Conservation (phyloP, 1,284 basidiomycete species). For the Golubevia sp. region DNA sequence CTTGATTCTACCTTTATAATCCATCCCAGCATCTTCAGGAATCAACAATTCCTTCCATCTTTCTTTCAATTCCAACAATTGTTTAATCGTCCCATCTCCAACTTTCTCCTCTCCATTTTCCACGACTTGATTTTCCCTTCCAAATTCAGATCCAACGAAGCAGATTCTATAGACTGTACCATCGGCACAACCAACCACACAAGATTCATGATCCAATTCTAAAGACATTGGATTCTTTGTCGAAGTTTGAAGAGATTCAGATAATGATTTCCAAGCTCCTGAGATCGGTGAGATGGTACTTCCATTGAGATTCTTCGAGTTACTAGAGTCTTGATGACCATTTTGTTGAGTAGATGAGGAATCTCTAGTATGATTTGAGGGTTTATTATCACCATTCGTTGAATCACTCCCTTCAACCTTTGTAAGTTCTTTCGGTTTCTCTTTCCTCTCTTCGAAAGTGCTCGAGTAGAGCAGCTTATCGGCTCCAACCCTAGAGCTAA, state of each 20-base stretch:
- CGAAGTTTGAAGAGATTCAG: slow-evolving; percentile 19
- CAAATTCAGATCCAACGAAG: slow-evolving; percentile 37
- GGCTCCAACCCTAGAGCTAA: slow-evolving; percentile 39
- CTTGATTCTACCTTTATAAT: too few relatives aligned
- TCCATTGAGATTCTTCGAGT: neutral
- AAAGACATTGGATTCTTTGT: slow-evolving; percentile 45
- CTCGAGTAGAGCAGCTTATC: slow-evolving; percentile 38
- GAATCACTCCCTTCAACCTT: too few relatives aligned
- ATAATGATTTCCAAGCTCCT: slow-evolving; percentile 36
- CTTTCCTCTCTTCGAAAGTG: slow-evolving; percentile 19
- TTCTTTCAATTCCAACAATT: too few relatives aligned
- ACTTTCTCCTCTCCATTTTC: neutral
- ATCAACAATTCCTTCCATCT: too few relatives aligned
- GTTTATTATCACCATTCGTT: too few relatives aligned
- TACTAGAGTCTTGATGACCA: neutral
- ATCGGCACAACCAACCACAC: slow-evolving; percentile 43
- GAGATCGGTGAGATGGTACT: slow-evolving; percentile 22
- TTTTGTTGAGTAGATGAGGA: too few relatives aligned
- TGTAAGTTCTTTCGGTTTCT: neutral
- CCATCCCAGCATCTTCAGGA: too few relatives aligned
- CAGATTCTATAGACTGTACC: slow-evolving; percentile 42
- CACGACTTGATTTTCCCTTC: slow-evolving; percentile 11
- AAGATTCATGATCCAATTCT: slow-evolving; percentile 42
- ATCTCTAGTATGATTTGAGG: too few relatives aligned
- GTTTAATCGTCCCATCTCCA: neutral